Evolutionary conservation across 2,329 filamentous ascomycete species (phyloP).

Genomic region (Talaromyces sp.): DNA sequence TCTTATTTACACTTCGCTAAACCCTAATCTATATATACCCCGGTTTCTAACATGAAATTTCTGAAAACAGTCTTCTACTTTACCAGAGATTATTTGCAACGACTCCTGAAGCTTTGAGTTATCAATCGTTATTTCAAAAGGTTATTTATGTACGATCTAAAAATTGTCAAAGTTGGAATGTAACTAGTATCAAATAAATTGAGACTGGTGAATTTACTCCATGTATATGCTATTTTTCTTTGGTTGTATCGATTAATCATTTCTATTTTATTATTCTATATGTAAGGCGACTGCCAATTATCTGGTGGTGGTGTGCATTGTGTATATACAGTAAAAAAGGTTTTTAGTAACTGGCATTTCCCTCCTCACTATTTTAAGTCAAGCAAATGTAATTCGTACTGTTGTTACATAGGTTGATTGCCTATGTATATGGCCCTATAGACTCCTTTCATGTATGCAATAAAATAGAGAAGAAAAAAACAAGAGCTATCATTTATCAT

Average conservation of each 20-base stretch:
- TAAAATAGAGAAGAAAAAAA: background rate
- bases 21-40: background rate
- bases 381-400: background rate
- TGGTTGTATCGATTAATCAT: too few species aligned
- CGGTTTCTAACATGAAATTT: background rate
- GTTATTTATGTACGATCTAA: background rate
- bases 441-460: background rate
- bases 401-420: background rate
- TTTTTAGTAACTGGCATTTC: background rate
- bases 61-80: slow-evolving; percentile 28
- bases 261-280: background rate
- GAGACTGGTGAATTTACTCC: too few species aligned
- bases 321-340: background rate
- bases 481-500: background rate
- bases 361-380: background rate
- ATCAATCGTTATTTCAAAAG: background rate
- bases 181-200: background rate
- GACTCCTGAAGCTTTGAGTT: slow-evolving; percentile 29
- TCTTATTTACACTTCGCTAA: background rate
- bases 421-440: background rate
- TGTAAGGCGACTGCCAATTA: background rate
- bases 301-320: background rate
- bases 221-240: too few species aligned
- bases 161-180: background rate
- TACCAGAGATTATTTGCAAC: slow-evolving; percentile 29